A percentile compares a stretch with the other conserved stretches of the same genome.
Evolutionary conservation across 495 filamentous ascomycete species (phyloP).

Genomic region (Daldinia concentrica): DNA sequence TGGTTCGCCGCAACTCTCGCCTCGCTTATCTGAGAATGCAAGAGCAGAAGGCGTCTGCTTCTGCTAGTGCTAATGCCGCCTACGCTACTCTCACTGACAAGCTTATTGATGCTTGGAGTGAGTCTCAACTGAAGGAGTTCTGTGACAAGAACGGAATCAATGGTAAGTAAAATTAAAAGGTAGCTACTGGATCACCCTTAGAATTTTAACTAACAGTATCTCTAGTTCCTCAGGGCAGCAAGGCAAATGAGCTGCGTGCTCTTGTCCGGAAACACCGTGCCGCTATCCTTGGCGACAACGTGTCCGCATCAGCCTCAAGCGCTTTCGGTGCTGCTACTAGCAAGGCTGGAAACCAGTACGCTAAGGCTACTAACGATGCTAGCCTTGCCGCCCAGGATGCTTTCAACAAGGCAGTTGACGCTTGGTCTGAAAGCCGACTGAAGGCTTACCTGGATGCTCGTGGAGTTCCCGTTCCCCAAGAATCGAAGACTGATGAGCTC

Average conservation of each 20-base stretch:
- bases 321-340: slow-evolving; percentile 83
- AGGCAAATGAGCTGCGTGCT: slow-evolving; percentile 85
- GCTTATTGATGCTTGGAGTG: slow-evolving; percentile 89
- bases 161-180: slow-evolving; percentile 45
- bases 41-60: slow-evolving; percentile 67
- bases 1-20: slow-evolving; percentile 89
- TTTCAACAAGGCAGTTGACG: slow-evolving; percentile 69
- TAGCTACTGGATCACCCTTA: background rate
- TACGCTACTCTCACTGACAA: slow-evolving; percentile 79
- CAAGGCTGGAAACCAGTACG: slow-evolving; percentile 79
- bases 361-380: slow-evolving; percentile 77
- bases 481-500: slow-evolving; percentile 80
- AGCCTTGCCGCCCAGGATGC: slow-evolving; percentile 70
- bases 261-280: slow-evolving; percentile 90
- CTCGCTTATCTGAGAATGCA: slow-evolving; percentile 73
- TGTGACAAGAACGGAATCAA: slow-evolving; percentile 84
- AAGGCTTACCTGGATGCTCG: slow-evolving; percentile 80
- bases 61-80: slow-evolving; percentile 72
- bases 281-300: slow-evolving; percentile 73
- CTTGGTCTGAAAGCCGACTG: slow-evolving; percentile 77
- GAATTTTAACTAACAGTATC: slow-evolving; percentile 60
- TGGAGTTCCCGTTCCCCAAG: slow-evolving; percentile 77
- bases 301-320: slow-evolving; percentile 67
- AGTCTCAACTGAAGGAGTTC: slow-evolving; percentile 89
- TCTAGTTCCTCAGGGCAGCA: slow-evolving; percentile 88